phyloP scores from a whole-genome alignment of 148 eudicot species.

The Limonium bicolor region DNA sequence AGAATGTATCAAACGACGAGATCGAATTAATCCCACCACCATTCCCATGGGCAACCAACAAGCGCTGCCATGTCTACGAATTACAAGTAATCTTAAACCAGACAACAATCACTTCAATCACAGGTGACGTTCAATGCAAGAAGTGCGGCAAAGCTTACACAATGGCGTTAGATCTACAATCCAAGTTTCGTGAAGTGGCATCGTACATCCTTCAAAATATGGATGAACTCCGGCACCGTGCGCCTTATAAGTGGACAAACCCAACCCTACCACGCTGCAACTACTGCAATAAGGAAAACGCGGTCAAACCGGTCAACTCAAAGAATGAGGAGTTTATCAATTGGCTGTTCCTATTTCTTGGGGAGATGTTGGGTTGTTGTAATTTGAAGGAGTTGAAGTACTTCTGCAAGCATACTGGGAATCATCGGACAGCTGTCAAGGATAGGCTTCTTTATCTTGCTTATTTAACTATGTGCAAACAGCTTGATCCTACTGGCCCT shows the following conservation, averaged over 20 bases:
- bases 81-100: neutral
- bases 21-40: neutral
- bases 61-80: conserved; percentile 2
- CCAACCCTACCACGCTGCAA: conserved; percentile 25
- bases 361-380: conserved; percentile 48
- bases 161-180: conserved; percentile 22
- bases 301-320: conserved; percentile 34
- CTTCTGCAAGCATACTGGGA: conserved; percentile 47
- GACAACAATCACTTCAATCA: neutral
- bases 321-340: conserved; percentile 30
- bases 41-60: conserved; percentile 11
- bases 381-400: conserved; percentile 48
- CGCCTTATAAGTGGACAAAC: conserved; percentile 20
- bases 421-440: conserved; percentile 65
- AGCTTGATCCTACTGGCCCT: conserved; percentile 19
- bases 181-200: conserved; percentile 22
- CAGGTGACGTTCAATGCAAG: conserved; percentile 2
- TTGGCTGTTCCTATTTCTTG: conserved; percentile 61
- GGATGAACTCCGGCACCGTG: conserved; percentile 19
- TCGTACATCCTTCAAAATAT: conserved; percentile 3
- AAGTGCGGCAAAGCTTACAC: conserved; percentile 24
- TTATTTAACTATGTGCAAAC: conserved; percentile 31
- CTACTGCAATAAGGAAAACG: conserved; percentile 22
- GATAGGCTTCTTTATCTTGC: conserved; percentile 35
- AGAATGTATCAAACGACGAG: no score